Evolutionary conservation across 1,284 basidiomycete species (phyloP).

Genomic region (Puccinia hordei): DNA sequence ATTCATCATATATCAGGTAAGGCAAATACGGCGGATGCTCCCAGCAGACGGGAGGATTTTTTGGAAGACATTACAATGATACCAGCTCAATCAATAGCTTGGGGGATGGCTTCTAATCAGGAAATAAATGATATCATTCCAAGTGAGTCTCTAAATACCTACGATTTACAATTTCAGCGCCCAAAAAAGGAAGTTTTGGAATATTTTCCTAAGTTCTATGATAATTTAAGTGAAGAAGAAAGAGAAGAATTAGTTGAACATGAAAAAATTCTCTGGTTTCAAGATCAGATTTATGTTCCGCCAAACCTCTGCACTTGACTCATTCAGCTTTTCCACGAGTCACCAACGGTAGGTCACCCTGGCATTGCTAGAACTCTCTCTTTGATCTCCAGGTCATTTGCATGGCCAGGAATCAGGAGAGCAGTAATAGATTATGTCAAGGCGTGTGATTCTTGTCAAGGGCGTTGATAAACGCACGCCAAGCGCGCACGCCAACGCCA

Average conservation of each 20-base stretch:
- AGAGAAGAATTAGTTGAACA: neutral
- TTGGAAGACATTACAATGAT: neutral
- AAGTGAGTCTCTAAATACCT: no score
- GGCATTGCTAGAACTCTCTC: neutral
- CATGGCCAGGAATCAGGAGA: constrained; percentile 1
- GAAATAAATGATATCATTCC: no score
- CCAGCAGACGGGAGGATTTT: neutral
- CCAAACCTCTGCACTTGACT: no score
- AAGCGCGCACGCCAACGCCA: no score
- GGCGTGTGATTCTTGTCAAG: no score
- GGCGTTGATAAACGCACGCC: no score
- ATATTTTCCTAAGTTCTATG: neutral
- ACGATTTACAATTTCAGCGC: no score
- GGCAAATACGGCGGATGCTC: neutral
- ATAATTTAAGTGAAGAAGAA: neutral
- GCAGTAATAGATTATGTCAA: constrained; percentile 19
- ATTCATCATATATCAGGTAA: neutral
- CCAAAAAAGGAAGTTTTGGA: neutral
- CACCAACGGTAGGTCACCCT: neutral
- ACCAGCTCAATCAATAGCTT: neutral
- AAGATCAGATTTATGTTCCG: neutral
- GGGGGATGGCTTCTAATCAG: neutral
- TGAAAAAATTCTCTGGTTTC: neutral
- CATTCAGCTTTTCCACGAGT: no score
- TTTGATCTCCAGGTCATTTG: neutral